phyloP scores from a whole-genome alignment of 768 basidiomycete species.

The Flagelloscypha sp. region DNA sequence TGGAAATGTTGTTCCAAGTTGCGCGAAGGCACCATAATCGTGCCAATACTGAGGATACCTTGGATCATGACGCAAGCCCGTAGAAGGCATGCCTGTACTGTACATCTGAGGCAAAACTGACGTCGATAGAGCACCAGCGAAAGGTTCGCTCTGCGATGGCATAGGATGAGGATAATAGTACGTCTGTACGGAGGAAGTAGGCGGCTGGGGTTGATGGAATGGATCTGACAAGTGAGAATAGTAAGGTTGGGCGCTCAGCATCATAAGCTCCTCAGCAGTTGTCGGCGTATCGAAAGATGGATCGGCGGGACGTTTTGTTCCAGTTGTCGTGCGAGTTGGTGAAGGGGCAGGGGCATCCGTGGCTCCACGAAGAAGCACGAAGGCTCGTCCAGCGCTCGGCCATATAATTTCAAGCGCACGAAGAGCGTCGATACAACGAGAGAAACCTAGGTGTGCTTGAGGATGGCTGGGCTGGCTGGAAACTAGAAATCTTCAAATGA shows the following conservation, averaged over 20 bases:
- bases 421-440: constrained; percentile 60
- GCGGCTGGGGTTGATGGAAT: neutral
- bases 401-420: constrained; percentile 60
- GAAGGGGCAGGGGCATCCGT: too few relatives aligned
- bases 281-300: constrained; percentile 4
- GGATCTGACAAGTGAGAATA: neutral
- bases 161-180: constrained; percentile 28
- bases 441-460: constrained; percentile 56
- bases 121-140: constrained; percentile 50
- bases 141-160: constrained; percentile 18
- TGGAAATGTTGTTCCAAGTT: constrained; percentile 37
- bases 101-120: constrained; percentile 69
- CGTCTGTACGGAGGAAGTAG: constrained; percentile 9
- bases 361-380: constrained; percentile 62
- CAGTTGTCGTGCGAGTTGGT: constrained; percentile 4
- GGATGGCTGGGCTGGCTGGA: constrained; percentile 59
- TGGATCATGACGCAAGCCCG: constrained; percentile 15
- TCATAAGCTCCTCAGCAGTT: neutral
- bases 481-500: constrained; percentile 29
- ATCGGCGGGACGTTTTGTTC: neutral
- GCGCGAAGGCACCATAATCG: constrained; percentile 45
- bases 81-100: constrained; percentile 45
- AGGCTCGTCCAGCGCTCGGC: constrained; percentile 70
- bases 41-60: constrained; percentile 48
- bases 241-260: constrained; percentile 3